phyloP scores from a whole-genome alignment of 805 yeast species.

The Peterozyma toletana region DNA sequence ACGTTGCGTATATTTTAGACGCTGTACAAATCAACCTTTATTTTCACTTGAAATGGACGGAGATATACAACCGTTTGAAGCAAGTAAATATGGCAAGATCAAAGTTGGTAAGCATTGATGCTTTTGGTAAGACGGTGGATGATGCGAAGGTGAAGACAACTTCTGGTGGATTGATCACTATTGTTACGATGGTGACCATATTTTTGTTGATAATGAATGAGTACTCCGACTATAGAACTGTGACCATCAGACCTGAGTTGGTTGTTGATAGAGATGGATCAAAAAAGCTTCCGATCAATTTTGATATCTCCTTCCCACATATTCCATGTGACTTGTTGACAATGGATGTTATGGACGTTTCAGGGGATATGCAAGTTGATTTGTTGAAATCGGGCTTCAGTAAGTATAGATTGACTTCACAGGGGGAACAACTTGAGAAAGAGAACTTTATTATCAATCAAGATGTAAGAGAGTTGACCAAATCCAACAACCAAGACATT shows the following conservation, averaged over 20 bases:
- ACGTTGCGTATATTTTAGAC: too few species aligned
- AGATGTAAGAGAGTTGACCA: slow-evolving; percentile 15
- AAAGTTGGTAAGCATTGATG: slow-evolving; percentile 60
- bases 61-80: too few species aligned
- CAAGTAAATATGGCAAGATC: slow-evolving; percentile 18
- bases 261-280: slow-evolving; percentile 83
- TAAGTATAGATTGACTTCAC: slow-evolving; percentile 52
- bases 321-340: slow-evolving; percentile 80
- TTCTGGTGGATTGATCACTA: slow-evolving; percentile 83
- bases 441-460: slow-evolving; percentile 23
- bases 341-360: slow-evolving; percentile 81
- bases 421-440: slow-evolving; percentile 38
- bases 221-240: slow-evolving; percentile 62
- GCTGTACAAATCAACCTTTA: too few species aligned
- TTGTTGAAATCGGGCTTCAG: slow-evolving; percentile 63
- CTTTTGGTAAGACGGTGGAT: slow-evolving; percentile 91
- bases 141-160: slow-evolving; percentile 86
- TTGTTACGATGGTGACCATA: slow-evolving; percentile 58
- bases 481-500: slow-evolving; percentile 27
- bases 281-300: slow-evolving; percentile 64
- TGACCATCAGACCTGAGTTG: slow-evolving; percentile 72
- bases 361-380: slow-evolving; percentile 80
- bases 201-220: slow-evolving; percentile 62
- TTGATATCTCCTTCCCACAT: slow-evolving; percentile 78
- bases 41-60: too few species aligned